Percentiles rank a stretch among this genome's conserved stretches.
Conservation (phyloP, 176 grass and related monocot genomes). For the Zoysia japonica region DNA sequence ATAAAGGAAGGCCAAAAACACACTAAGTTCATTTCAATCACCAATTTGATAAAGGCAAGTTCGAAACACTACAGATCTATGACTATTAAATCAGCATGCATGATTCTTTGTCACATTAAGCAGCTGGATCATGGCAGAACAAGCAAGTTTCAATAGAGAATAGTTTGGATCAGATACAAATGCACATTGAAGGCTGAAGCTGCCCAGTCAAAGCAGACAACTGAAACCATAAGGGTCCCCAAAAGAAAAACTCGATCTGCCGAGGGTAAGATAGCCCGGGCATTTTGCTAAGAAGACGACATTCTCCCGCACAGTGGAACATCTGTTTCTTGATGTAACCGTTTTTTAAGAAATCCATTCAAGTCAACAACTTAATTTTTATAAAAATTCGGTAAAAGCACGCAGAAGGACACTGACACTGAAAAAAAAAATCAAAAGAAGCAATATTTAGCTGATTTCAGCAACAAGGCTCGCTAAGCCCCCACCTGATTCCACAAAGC, state of each 20-base stretch:
- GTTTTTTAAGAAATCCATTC: not conserved
- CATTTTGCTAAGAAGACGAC: too few species aligned
- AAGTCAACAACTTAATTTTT: not conserved
- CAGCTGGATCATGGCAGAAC: not conserved
- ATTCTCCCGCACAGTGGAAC: too few species aligned
- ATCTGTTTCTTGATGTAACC: too few species aligned
- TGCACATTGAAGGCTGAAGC: not conserved
- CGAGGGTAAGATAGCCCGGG: too few species aligned
- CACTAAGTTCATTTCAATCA: not conserved
- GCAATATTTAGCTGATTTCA: slow-evolving; percentile 6
- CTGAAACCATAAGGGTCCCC: slow-evolving; percentile 5
- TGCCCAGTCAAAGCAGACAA: not conserved
- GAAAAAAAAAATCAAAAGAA: not conserved
- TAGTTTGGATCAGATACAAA: not conserved
- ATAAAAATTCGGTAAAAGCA: not conserved
- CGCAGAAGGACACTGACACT: not conserved
- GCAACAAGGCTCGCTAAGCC: not conserved
- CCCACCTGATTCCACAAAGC: not conserved
- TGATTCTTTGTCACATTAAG: not conserved
- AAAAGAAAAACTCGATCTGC: not conserved
- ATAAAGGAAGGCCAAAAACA: not conserved
- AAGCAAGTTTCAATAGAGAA: slow-evolving; percentile 6
- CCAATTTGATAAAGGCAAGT: not conserved
- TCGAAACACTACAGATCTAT: not conserved
- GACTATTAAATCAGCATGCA: not conserved